Base-by-base conservation (phyloP, 345 rosid species). In the Eucalyptus melliodora region DNA sequence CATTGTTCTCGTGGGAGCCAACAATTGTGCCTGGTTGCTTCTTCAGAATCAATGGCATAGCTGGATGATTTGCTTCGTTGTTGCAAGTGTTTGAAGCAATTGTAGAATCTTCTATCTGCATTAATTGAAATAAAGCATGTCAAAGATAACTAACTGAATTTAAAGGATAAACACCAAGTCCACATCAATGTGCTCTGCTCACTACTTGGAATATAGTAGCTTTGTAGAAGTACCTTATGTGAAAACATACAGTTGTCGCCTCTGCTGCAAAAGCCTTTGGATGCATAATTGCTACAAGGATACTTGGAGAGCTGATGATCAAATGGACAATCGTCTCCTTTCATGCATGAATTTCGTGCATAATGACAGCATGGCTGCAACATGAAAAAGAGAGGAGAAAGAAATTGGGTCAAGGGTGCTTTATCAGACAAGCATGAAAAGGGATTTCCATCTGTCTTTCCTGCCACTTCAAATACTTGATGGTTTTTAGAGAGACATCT, bases 341-440 rank as follows among this genome's bases (percentile, higher is more conserved):
- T 97, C 98, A 97, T 94, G 93, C 99, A 97, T 34, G 96, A 91
- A 86, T 93, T 92, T 11, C 96, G 97, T 27, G 97, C 97, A 95
- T 96, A 98, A 93, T 95, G 94, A 91, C 93, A 89, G 92, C 99
- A 98, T 3, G 99, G 99, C 99, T 98, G 95, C 93, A 95, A 90
- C 80, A 95, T 47, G 72, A 87, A 14, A 1, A 45, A 89, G 40
- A 88, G 56, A 72, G 27, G 31, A 17, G 86, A 49, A 42, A 72
- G 81, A 55, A 50, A 34, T 40, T 7, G 45, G 65, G 72, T 55
- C 31, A 45, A 60, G 42, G 77, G 24, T 44, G 67, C 60, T 16
- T 55, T 65, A 19, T 69, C 37, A 50, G 21, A 86, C 26, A n/a
- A 17, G 4, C 72, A 50, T 16, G 42, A 87, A 37, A 87, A 55